Base-by-base conservation (phyloP, 2,329 filamentous ascomycete genomes). In the Pyrenophora graminea region DNA sequence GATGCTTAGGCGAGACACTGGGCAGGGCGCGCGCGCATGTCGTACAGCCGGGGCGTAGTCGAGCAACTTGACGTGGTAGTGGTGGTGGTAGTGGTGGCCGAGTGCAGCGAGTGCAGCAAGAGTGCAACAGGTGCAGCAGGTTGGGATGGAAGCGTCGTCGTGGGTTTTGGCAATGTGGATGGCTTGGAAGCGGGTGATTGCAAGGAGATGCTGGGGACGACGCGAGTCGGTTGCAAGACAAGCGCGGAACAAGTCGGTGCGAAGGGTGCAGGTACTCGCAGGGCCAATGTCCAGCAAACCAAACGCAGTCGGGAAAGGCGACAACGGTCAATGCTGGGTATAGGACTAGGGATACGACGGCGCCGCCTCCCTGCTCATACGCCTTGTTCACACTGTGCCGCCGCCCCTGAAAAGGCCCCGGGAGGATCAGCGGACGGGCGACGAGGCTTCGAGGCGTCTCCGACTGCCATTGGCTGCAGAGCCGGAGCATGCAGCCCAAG, bases 21-120 rank as follows among this genome's bases (percentile, higher is more conserved):
- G 48, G 31, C 25, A 23, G 31, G 36, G 51, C 34, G 48, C 46
- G 58, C 45, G 51, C 49, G 50, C 58, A 59, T 61, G 43, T 59
- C 58, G 56, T 46, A 44, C 23, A 40, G 51, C 15, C 15, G 32
- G 17, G 34, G 15, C 25, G 46, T 23, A 32, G 38, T 17, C 21
- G 19, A 27, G 27, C 10, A 18, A 27, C 27, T 30, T 30, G 47
- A 23, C 25, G 32, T 48, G 13, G 18, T 51, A 21, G 3, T 21
- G 19, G 19, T 21, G 5, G 19, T 21, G 5, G 19, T 21, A 21
- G 19, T 21, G 5, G 19, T 3, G 19, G 19, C 5, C 19, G 19
- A 21, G 19, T 21, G 19, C 19, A 21, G 19, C 31, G 41, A 31
- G 15, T 19, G 45, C 15, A 41, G 50, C 39, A 19, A 31, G 40